Conservation (phyloP, 139 green algal species). For the Nannochloris sp. region DNA sequence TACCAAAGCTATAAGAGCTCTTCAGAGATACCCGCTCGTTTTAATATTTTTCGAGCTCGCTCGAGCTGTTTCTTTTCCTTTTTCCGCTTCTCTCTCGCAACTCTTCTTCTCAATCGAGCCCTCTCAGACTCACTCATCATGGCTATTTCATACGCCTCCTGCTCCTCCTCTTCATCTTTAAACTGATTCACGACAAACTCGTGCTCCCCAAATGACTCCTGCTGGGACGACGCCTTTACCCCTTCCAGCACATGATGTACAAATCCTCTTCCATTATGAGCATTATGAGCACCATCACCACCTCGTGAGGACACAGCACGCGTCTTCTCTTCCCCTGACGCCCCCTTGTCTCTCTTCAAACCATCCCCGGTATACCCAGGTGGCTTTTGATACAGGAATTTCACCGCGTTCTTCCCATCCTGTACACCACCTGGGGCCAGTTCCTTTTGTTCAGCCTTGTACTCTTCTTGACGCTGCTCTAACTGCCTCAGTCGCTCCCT, state of each 20-base stretch:
- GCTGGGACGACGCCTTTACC: neutral
- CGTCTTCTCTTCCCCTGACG: conserved; percentile 2
- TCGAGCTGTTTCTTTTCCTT: neutral
- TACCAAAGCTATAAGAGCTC: no score
- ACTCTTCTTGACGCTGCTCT: conserved; percentile 53
- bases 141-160: conserved; percentile 10
- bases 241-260: neutral
- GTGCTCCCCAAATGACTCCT: conserved; percentile 15
- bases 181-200: conserved; percentile 46
- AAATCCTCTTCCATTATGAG: no score
- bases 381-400: conserved; percentile 72
- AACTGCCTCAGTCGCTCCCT: conserved; percentile 32
- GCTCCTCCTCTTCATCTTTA: conserved; percentile 18
- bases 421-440: conserved; percentile 53
- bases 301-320: no score
- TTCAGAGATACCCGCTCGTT: no score
- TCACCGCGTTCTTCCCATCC: conserved; percentile 38
- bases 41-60: no score
- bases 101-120: neutral
- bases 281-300: no score
- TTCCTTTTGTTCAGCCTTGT: conserved; percentile 63
- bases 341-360: conserved; percentile 21
- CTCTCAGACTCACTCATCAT: conserved; percentile 14
- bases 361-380: conserved; percentile 39
- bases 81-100: conserved; percentile 2